phyloP scores from a whole-genome alignment of 1,284 basidiomycete species.

The Ustilago cynodontis region DNA sequence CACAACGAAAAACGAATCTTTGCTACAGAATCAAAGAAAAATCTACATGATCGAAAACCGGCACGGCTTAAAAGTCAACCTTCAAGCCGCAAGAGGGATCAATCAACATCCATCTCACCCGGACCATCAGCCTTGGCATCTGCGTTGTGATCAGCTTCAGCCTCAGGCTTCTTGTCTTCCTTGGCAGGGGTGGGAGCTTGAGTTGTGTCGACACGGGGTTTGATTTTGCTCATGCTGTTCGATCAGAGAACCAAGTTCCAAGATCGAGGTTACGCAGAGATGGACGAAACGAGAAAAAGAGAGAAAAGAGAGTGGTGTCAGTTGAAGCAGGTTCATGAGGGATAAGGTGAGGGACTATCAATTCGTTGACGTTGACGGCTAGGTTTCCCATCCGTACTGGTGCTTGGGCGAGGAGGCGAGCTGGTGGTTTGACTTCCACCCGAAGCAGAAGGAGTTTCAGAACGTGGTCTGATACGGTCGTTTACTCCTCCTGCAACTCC shows the following conservation, averaged over 20 bases:
- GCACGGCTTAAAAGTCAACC: too few species aligned
- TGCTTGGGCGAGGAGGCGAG: neutral
- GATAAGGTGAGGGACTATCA: conserved; percentile 2
- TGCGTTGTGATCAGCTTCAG: conserved; percentile 14
- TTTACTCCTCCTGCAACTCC: neutral
- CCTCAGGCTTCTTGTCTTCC: conserved; percentile 47
- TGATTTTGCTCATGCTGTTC: conserved; percentile 60
- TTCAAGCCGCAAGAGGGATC: neutral
- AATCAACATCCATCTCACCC: conserved; percentile 68
- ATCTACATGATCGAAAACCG: neutral
- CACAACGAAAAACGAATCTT: neutral
- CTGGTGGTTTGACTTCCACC: neutral
- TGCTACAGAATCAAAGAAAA: neutral
- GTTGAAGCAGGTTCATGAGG: neutral
- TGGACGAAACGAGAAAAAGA: neutral
- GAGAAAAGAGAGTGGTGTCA: neutral
- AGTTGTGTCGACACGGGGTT: conserved; percentile 55
- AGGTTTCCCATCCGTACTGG: neutral
- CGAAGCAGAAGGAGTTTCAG: conserved; percentile 21
- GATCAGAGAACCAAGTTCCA: neutral
- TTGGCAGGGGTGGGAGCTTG: conserved; percentile 54
- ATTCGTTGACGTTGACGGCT: conserved; percentile 24
- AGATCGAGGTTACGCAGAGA: too few species aligned
- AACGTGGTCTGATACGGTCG: conserved; percentile 17
- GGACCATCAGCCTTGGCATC: conserved; percentile 44